Base-by-base conservation (phyloP, 805 yeast species). In the Huiozyma naganishii region DNA sequence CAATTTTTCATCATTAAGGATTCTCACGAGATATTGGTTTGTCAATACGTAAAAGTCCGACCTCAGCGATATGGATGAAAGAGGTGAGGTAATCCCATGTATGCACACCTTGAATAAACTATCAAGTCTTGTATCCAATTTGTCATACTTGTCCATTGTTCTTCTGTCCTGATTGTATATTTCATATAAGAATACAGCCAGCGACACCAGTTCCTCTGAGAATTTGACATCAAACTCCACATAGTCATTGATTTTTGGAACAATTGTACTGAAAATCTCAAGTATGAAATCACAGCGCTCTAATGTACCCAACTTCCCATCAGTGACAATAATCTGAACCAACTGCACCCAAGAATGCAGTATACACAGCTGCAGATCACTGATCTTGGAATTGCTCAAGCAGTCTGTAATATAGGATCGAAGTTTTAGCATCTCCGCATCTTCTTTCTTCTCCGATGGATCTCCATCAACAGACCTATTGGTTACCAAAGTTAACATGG, bases 271-370 rank as follows among this genome's bases (percentile, higher is more conserved):
- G 48, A 88, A 78, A 2, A 85, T 76, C 51, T 83, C 94, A 13
- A 86, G 63, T 43, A 87, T 77, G 54, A 90, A 82, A 34, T 76
- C 72, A 0, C 77, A 68, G 40, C 80, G 68, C n/a, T 64, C 61
- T 7, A 63, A 53, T 0, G 70, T 54, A 6, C 67, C 61, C 44
- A 78, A 61, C n/a, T 66, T 66, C 7, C 77, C 79, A 59, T 80
- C 88, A 5, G 77, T 69, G 5, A 85, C 77, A 38, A 86, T 63
- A 4, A 87, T 77, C 48, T 87, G 86, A 27, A 86, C 79, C 41
- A 89, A 61, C 51, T 80, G 81, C 23, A 80, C 79, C 97, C 97
- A 90, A 0, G 94, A 75, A 54, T 80, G 86, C 29, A 90, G 64
- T 45, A 81, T 76, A 10, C 72, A 64, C 39, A 82, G 64, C 48